A percentile compares a stretch with the other conserved stretches of the same genome.
phyloP scores from a whole-genome alignment of 352 stramenopile genomes.

The Phytophthora parvispora region DNA sequence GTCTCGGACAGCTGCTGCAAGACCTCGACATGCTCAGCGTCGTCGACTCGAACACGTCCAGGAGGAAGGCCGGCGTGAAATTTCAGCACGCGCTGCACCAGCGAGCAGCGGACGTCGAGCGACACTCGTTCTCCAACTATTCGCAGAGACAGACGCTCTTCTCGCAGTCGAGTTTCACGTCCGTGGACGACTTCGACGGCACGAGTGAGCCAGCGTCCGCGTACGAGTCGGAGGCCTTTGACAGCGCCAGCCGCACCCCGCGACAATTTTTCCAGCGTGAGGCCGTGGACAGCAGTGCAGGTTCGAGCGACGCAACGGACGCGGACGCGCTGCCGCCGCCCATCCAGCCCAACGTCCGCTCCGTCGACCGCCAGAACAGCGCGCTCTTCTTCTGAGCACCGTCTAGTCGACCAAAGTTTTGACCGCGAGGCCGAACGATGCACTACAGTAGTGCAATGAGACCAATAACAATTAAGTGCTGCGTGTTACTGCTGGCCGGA shows the following conservation, averaged over 20 bases:
- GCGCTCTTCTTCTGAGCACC: slow-evolving; percentile 19
- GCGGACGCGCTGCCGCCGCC: slow-evolving; percentile 14
- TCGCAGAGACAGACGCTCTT: slow-evolving; percentile 57
- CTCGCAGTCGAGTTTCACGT: slow-evolving; percentile 47
- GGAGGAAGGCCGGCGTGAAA: slow-evolving; percentile 23
- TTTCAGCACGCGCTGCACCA: slow-evolving; percentile 53
- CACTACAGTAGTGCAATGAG: neutral
- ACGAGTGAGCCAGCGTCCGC: slow-evolving; percentile 29
- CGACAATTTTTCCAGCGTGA: slow-evolving; percentile 14
- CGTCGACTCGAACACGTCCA: slow-evolving; percentile 43
- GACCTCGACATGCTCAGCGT: slow-evolving; percentile 69
- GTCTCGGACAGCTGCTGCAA: slow-evolving; percentile 67
- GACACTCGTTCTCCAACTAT: slow-evolving; percentile 39
- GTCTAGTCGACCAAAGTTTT: neutral
- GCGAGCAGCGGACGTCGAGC: neutral
- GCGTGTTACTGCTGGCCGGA: no score
- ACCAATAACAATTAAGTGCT: neutral
- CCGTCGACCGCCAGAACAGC: slow-evolving; percentile 13
- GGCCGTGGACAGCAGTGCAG: slow-evolving; percentile 1
- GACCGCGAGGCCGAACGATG: neutral
- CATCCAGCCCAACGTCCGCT: slow-evolving; percentile 23
- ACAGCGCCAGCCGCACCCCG: slow-evolving; percentile 11
- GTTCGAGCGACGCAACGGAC: neutral
- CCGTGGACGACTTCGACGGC: slow-evolving; percentile 40
- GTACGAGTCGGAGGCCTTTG: slow-evolving; percentile 22